Base-by-base conservation (phyloP, 2,329 filamentous ascomycete species). In the Bipolaris gigantea region DNA sequence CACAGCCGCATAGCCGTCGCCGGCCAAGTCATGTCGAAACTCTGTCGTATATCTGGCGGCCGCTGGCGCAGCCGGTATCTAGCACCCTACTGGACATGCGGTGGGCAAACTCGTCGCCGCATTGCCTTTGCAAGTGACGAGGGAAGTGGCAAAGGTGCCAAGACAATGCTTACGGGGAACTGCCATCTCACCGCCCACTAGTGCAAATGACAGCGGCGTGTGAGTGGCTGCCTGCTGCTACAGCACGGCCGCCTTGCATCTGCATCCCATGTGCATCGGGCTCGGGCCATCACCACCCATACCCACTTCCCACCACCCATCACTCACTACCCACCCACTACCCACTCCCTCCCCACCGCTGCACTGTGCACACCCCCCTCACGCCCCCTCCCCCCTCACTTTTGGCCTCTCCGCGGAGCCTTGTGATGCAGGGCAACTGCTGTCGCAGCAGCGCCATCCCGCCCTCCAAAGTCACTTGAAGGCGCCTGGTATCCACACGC, bases 131-230 rank as follows among this genome's bases (percentile, higher is more conserved):
- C 27, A 30, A 30, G 27, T 30, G 27, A 30, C 10, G 27, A 30
- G 27, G 27, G 34, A 40, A 23, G 55, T 61, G 60, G 60, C 50
- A 57, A 59, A 42, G 44, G 41, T 43, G 48, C 54, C 38, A 44
- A 49, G 49, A 30, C 51, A 42, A 57, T 38, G 40, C 52, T 41
- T 39, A 36, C 53, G 48, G 51, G 27, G 54, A 50, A 35, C 48
- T 55, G 38, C 56, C 60, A 58, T 56, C 63, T 64, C 65, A 63
- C 63, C 64, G 57, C 63, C 55, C 51, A 50, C 30, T 40, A 49
- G 41, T 42, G 38, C n/a, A 16, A 30, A 36, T 16, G 16, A 38
- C 43, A 5, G 25, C 25, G 11, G 25, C 44, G 19, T 47, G 23
- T 66, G 57, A 65, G 44, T 67, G 64, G 64, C 41, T 52, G 41